These are phyloP conservation scores for Simmondsia chinensis DNA, from an alignment of 148 eudicot species.

Conservation along the genomic window DNA sequence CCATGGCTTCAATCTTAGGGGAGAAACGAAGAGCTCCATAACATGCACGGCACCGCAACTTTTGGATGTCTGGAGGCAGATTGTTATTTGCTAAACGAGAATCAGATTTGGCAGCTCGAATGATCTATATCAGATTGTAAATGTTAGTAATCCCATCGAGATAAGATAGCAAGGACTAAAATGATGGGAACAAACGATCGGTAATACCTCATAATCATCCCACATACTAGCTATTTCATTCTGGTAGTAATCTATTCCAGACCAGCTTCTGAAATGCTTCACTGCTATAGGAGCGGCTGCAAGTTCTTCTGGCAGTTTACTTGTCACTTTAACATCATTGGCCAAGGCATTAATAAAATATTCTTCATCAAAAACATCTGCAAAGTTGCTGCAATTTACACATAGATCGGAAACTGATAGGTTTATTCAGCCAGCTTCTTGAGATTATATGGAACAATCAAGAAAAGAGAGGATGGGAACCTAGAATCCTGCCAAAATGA, in stretches of 20 bases:
- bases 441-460: not conserved
- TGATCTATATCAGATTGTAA: constrained; percentile 37
- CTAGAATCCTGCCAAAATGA: constrained; percentile 98
- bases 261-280: constrained; percentile 93
- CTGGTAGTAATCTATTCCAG: constrained; percentile 77
- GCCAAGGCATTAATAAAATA: constrained; percentile 73
- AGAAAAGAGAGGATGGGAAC: constrained; percentile 20
- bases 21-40: constrained; percentile 92
- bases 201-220: constrained; percentile 53
- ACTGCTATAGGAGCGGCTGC: constrained; percentile 57
- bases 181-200: constrained; percentile 1
- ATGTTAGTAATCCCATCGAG: constrained; percentile 6
- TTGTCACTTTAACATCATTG: constrained; percentile 62
- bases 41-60: constrained; percentile 90
- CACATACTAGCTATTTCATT: constrained; percentile 80
- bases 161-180: not conserved
- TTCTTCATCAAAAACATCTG: constrained; percentile 84
- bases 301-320: constrained; percentile 61
- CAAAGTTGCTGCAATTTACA: constrained; percentile 65
- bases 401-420: not conserved
- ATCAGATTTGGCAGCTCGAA: constrained; percentile 95
- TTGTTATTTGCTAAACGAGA: constrained; percentile 91
- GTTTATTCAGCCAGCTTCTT: not conserved
- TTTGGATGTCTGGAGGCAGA: constrained; percentile 86
- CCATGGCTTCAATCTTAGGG: constrained; percentile 90